Percentiles rank a stretch among this genome's conserved stretches.
Evolutionary conservation across 2,329 filamentous ascomycete genomes (phyloP).

Genomic region (Eutypa lata): DNA sequence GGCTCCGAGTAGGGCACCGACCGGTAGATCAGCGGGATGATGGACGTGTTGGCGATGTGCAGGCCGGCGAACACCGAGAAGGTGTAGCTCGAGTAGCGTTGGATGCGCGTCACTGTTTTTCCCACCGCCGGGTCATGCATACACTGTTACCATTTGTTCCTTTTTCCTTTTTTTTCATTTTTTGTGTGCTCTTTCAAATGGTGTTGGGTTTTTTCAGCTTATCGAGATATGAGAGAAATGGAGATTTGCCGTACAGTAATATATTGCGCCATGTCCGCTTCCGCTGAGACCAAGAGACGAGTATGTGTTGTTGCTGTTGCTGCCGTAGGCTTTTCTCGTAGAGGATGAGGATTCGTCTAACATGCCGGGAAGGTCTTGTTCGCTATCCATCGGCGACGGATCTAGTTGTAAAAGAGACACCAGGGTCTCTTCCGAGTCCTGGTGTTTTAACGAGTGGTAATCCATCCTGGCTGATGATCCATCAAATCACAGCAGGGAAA

Average conservation of each 20-base stretch:
- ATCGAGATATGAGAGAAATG: neutral
- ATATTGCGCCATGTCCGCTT: slow-evolving; percentile 65
- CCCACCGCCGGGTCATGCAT: neutral
- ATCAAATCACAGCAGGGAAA: neutral
- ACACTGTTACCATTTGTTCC: too few relatives aligned
- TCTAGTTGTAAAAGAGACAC: slow-evolving; percentile 74
- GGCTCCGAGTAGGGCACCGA: slow-evolving; percentile 74
- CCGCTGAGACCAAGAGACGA: slow-evolving; percentile 57
- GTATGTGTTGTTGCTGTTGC: slow-evolving; percentile 23
- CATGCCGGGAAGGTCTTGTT: slow-evolving; percentile 44
- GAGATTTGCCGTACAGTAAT: slow-evolving; percentile 62
- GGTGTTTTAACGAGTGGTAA: slow-evolving; percentile 32
- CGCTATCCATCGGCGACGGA: slow-evolving; percentile 70
- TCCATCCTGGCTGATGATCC: slow-evolving; percentile 24
- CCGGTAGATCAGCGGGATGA: slow-evolving; percentile 72
- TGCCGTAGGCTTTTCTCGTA: slow-evolving; percentile 35
- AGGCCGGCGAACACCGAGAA: slow-evolving; percentile 73
- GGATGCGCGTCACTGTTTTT: slow-evolving; percentile 65
- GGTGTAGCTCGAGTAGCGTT: slow-evolving; percentile 86
- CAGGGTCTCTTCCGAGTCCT: slow-evolving; percentile 51
- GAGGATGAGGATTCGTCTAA: slow-evolving; percentile 32
- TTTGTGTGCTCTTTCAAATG: neutral
- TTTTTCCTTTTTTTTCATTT: neutral
- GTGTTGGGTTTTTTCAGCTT: neutral
- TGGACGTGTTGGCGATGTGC: slow-evolving; percentile 76